Conservation (phyloP, 345 rosid genomes). For the Eucalyptus shirleyi region DNA sequence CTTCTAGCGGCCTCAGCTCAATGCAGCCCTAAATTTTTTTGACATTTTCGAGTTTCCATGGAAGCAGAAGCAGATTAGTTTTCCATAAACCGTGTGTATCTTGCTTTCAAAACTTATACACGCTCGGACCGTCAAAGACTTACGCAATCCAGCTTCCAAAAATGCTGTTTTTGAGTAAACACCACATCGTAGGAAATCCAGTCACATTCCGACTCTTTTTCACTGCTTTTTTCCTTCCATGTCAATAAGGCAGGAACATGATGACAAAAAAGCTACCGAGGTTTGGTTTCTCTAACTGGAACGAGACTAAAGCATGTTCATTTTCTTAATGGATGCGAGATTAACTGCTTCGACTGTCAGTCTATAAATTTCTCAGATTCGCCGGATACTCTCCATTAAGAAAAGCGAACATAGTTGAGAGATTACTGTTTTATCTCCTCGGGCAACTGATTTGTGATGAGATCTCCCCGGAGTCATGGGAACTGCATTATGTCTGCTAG, state of each 20-base stretch:
- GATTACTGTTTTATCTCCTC: background rate
- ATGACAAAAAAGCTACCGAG: background rate
- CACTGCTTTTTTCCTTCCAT: background rate
- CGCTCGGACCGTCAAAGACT: background rate
- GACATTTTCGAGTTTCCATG: background rate
- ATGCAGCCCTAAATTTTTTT: background rate
- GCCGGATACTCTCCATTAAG: background rate
- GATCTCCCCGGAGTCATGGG: slow-evolving; percentile 11
- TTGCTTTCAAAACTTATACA: background rate
- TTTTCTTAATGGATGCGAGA: background rate
- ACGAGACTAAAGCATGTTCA: background rate
- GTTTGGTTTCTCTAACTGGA: background rate
- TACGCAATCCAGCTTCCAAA: background rate
- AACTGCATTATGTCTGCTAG: background rate
- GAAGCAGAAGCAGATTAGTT: background rate
- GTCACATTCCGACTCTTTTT: background rate
- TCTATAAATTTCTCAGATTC: background rate
- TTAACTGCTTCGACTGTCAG: background rate
- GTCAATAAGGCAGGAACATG: background rate
- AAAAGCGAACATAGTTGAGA: background rate
- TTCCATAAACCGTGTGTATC: background rate
- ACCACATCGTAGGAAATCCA: background rate
- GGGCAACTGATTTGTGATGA: background rate
- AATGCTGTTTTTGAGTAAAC: background rate
- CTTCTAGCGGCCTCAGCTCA: background rate